Conservation (phyloP, 2,329 filamentous ascomycete genomes). For the Aplosporella prunicola region DNA sequence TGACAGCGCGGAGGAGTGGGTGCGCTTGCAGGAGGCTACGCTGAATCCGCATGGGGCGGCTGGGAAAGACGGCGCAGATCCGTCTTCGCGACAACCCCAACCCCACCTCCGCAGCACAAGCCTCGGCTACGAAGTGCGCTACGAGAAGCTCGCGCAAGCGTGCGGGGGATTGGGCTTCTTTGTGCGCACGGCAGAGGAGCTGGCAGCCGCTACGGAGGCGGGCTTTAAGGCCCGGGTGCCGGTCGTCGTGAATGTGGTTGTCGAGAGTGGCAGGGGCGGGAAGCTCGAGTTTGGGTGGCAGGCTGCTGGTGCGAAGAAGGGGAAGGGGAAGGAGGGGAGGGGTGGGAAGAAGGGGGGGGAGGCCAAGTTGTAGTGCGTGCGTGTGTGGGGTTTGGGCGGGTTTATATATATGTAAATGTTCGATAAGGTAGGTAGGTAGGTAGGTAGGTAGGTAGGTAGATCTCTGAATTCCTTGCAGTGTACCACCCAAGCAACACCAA, state of each 20-base stretch:
- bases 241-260: conserved; percentile 47
- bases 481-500: no score
- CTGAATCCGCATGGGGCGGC: conserved; percentile 12
- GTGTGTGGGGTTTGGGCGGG: no score
- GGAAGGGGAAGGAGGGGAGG: not conserved
- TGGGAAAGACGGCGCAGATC: conserved; percentile 18
- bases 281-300: conserved; percentile 19
- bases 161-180: conserved; percentile 46
- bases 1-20: conserved; percentile 33
- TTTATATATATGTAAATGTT: no score
- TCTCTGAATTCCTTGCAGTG: no score
- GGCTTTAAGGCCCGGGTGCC: conserved; percentile 41
- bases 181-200: conserved; percentile 42
- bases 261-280: conserved; percentile 40
- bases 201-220: conserved; percentile 40
- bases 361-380: no score
- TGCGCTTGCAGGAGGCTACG: conserved; percentile 35
- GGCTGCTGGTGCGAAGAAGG: not conserved
- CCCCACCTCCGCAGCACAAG: conserved; percentile 38
- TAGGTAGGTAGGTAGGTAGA: no score
- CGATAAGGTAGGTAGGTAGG: no score
- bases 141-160: conserved; percentile 47
- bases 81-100: no score
- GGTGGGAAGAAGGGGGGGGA: no score
- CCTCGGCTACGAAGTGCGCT: conserved; percentile 45